A percentile compares a stretch with the other conserved stretches of the same genome.
Conservation (phyloP, 768 basidiomycete species). For the Guyanaporus albipodus region DNA sequence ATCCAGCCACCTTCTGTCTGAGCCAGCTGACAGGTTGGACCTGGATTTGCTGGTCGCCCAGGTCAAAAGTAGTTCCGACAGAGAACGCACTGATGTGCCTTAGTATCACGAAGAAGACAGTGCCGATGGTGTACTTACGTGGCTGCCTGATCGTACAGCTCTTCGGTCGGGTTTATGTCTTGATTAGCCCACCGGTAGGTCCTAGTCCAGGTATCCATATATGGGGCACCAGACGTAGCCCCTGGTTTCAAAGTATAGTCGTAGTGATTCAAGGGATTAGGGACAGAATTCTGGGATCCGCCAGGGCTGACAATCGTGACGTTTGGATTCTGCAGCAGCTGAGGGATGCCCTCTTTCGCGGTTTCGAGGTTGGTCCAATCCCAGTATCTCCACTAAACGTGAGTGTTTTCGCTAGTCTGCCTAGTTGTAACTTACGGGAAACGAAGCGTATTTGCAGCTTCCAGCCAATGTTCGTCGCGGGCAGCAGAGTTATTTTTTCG, state of each 20-base stretch:
- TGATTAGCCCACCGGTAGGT: conserved; percentile 16
- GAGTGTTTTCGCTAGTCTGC: not conserved
- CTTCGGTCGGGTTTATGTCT: not conserved
- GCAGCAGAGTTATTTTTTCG: not conserved
- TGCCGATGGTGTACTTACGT: conserved; percentile 4
- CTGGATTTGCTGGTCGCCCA: not conserved
- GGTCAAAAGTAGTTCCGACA: not conserved
- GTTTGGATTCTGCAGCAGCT: not conserved
- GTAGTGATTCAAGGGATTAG: conserved; percentile 18
- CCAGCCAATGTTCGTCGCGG: no score
- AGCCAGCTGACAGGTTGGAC: conserved; percentile 12
- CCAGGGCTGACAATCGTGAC: not conserved
- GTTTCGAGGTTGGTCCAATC: conserved; percentile 13
- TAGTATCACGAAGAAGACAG: no score
- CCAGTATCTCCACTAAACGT: conserved; percentile 12
- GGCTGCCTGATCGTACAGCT: conserved; percentile 9
- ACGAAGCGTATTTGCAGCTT: conserved; percentile 12
- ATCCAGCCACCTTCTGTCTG: conserved; percentile 10
- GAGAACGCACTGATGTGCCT: conserved; percentile 5
- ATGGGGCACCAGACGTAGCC: not conserved
- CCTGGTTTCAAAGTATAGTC: conserved; percentile 4
- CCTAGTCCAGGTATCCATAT: conserved; percentile 7
- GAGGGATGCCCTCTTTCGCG: conserved; percentile 2
- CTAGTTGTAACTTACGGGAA: conserved; percentile 13
- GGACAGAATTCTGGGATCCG: not conserved